Percentiles rank a stretch among this genome's conserved stretches.
These are phyloP conservation scores for Globisporangium nagaii DNA, from an alignment of 352 stramenopile genomes.

Conservation along the genomic window DNA sequence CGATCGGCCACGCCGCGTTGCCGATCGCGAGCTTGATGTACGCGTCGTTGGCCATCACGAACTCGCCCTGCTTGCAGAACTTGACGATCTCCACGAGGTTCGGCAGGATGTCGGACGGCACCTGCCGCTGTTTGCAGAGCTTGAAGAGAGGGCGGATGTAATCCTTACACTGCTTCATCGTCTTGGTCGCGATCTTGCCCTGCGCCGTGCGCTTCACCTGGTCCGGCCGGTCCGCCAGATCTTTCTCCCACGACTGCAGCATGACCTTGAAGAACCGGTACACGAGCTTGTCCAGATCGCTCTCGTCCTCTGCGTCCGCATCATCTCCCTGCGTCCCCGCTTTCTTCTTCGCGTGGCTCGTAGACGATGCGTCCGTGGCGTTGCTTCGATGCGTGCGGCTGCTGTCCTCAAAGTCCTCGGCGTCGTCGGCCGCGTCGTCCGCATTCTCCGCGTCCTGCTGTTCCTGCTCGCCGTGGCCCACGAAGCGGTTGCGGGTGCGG, in stretches of 20 bases:
- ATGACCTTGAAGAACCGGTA: constrained; percentile 94
- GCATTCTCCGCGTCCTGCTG: constrained; percentile 21
- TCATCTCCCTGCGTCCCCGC: constrained; percentile 10
- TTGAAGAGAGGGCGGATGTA: constrained; percentile 98
- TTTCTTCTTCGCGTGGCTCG: constrained; percentile 5
- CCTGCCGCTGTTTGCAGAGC: constrained; percentile 89
- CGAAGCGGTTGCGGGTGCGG: constrained; percentile 73
- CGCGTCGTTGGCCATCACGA: constrained; percentile 94
- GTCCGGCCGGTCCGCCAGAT: constrained; percentile 84
- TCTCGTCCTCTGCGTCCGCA: constrained; percentile 29
- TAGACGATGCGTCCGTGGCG: no score
- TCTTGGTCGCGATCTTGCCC: constrained; percentile 95
- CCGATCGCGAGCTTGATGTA: constrained; percentile 98
- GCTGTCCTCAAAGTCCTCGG: constrained; percentile 24
- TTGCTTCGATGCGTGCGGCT: no score
- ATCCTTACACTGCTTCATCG: constrained; percentile 98
- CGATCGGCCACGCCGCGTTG: constrained; percentile 98
- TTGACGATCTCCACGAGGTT: constrained; percentile 93
- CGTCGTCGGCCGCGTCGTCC: constrained; percentile 43
- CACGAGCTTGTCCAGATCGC: constrained; percentile 59
- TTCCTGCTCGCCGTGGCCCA: constrained; percentile 20
- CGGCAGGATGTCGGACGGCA: constrained; percentile 86
- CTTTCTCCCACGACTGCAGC: constrained; percentile 91
- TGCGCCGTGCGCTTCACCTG: constrained; percentile 87
- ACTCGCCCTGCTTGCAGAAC: constrained; percentile 91